Percentiles rank a stretch among this genome's conserved stretches.
Evolutionary conservation across 2,329 filamentous ascomycete genomes (phyloP).

Genomic region (Phaeosphaeria sp.): DNA sequence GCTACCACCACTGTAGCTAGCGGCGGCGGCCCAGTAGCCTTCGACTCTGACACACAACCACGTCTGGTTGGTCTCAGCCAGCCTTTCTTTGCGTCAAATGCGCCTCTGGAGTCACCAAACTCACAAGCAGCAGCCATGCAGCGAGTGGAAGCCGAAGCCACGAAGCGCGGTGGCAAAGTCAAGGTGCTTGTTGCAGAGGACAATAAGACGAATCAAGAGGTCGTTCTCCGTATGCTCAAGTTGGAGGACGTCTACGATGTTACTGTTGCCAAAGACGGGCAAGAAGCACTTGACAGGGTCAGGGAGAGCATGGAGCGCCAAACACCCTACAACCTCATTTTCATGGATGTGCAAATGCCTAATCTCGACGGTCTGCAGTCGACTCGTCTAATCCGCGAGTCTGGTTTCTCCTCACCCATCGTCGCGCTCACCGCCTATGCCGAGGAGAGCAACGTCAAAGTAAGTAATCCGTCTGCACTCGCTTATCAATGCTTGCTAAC

Average conservation of each 20-base stretch:
- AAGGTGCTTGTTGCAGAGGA: constrained; percentile 87
- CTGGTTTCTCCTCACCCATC: constrained; percentile 87
- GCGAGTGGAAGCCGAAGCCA: constrained; percentile 67
- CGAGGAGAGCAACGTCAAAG: constrained; percentile 86
- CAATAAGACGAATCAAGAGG: constrained; percentile 61
- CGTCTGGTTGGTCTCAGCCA: constrained; percentile 81
- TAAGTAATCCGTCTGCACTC: constrained; percentile 55
- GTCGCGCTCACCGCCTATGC: constrained; percentile 90
- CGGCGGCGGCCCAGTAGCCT: constrained; percentile 46
- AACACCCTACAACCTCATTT: constrained; percentile 81
- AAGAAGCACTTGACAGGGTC: constrained; percentile 87
- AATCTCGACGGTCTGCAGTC: constrained; percentile 89
- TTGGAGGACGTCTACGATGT: constrained; percentile 85
- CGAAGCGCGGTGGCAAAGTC: constrained; percentile 65
- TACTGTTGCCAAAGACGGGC: constrained; percentile 75
- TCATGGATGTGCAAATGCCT: constrained; percentile 97
- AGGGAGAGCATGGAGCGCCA: constrained; percentile 79
- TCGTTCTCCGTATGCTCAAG: constrained; percentile 70
- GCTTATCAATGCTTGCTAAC: constrained; percentile 11
- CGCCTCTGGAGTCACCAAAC: constrained; percentile 58
- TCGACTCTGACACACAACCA: constrained; percentile 71
- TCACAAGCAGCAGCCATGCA: constrained; percentile 72
- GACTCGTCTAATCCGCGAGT: constrained; percentile 81
- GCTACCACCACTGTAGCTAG: constrained; percentile 25
- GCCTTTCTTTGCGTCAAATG: constrained; percentile 72